These are phyloP conservation scores for Rubus idaeus DNA, from an alignment of 306 rosid genomes.

Conservation along the genomic window DNA sequence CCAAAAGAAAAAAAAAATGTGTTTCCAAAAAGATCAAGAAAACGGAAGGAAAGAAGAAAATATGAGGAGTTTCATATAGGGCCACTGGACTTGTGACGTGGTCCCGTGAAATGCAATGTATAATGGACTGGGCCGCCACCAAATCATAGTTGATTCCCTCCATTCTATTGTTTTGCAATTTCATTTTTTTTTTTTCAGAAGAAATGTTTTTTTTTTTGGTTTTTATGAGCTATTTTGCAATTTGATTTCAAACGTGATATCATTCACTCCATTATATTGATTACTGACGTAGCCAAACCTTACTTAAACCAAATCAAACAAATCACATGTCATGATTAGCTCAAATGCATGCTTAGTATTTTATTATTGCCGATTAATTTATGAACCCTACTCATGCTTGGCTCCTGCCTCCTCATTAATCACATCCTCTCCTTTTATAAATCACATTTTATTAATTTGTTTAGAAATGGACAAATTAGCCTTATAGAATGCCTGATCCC, in stretches of 20 bases:
- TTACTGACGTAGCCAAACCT: no score
- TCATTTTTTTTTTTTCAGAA: no score
- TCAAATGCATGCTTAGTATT: not conserved
- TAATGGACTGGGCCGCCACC: not conserved
- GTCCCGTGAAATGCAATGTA: no score
- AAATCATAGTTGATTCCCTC: not conserved
- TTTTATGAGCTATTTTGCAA: no score
- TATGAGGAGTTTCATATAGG: no score
- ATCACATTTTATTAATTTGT: not conserved
- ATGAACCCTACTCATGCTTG: not conserved
- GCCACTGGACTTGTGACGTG: no score
- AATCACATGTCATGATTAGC: not conserved
- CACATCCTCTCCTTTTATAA: not conserved
- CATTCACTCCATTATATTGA: no score
- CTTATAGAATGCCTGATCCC: constrained; percentile 19
- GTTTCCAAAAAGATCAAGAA: no score
- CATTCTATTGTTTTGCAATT: no score
- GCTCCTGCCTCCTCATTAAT: not conserved
- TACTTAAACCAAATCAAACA: not conserved
- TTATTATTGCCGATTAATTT: not conserved
- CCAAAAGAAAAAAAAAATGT: no score
- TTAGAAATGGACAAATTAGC: constrained; percentile 8
- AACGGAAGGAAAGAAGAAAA: no score
- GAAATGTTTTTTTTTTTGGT: not conserved
- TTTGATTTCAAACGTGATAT: not conserved